phyloP scores from a whole-genome alignment of 805 yeast genomes.

The Candida lessepsii region DNA sequence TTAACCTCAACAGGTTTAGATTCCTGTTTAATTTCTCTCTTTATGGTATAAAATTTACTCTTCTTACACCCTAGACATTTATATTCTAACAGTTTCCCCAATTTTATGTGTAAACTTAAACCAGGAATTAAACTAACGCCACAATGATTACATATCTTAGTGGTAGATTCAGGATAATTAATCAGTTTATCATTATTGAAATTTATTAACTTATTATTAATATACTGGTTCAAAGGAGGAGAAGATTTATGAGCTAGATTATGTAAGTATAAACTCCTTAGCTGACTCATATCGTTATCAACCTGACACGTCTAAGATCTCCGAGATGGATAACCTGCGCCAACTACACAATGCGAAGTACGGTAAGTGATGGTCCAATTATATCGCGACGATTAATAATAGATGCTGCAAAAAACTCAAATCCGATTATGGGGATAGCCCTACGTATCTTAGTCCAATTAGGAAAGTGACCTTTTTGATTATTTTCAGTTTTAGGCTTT shows the following conservation, averaged over 20 bases:
- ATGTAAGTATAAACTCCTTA: slow-evolving; percentile 25
- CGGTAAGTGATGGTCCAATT: slow-evolving; percentile 1
- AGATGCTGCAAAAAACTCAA: slow-evolving; percentile 3
- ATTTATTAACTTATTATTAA: slow-evolving; percentile 21
- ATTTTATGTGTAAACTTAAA: slow-evolving; percentile 8
- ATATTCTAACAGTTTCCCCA: slow-evolving; percentile 4
- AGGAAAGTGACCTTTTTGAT: slow-evolving; percentile 1
- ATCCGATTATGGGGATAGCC: slow-evolving; percentile 9
- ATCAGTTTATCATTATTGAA: slow-evolving; percentile 24
- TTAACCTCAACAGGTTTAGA: slow-evolving; percentile 2
- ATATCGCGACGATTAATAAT: slow-evolving; percentile 6
- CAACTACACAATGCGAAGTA: slow-evolving; percentile 2
- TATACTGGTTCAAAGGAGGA: slow-evolving; percentile 21
- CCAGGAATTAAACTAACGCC: slow-evolving; percentile 36
- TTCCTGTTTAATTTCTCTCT: slow-evolving; percentile 2
- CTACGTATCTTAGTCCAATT: slow-evolving; percentile 3
- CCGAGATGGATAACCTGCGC: slow-evolving; percentile 2
- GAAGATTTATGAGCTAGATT: slow-evolving; percentile 27
- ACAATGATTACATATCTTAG: slow-evolving; percentile 30
- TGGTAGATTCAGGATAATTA: slow-evolving; percentile 26
- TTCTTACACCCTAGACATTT: slow-evolving; percentile 18
- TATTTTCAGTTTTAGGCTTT: slow-evolving; percentile 1
- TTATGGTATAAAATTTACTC: not conserved
- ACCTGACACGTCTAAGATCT: not conserved
- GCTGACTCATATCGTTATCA: slow-evolving; percentile 16